Percentiles rank a stretch among this genome's conserved stretches.
These are phyloP conservation scores for Malus fusca DNA, from an alignment of 306 rosid species.

Conservation along the genomic window DNA sequence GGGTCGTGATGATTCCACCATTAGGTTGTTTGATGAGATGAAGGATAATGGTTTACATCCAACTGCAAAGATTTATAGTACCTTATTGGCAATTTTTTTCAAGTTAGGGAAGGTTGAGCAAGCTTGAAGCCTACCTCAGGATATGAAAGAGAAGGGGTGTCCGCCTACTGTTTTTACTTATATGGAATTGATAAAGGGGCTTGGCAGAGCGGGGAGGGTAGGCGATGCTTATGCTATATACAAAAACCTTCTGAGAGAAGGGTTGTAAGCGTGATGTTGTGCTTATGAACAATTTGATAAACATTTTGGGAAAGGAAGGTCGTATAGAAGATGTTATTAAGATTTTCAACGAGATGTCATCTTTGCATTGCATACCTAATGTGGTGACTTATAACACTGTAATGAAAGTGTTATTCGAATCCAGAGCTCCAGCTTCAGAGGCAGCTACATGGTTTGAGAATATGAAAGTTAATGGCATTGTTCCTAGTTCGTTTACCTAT, in stretches of 20 bases:
- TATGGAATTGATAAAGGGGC: conserved; percentile 78
- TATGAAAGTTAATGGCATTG: conserved; percentile 67
- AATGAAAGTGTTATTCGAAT: conserved; percentile 65
- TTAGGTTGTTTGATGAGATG: conserved; percentile 79
- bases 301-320: too few relatives aligned
- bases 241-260: conserved; percentile 49
- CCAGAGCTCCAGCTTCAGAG: conserved; percentile 56
- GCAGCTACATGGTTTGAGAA: conserved; percentile 71
- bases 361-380: too few relatives aligned
- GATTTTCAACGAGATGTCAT: too few relatives aligned
- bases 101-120: conserved; percentile 58
- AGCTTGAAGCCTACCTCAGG: conserved; percentile 52
- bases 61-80: conserved; percentile 68
- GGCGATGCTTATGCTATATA: conserved; percentile 55
- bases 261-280: conserved; percentile 76
- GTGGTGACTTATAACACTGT: conserved; percentile 72
- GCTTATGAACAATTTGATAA: conserved; percentile 62
- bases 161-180: conserved; percentile 70
- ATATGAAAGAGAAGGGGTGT: conserved; percentile 68
- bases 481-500: conserved; percentile 76
- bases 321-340: too few relatives aligned
- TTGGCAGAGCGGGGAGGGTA: conserved; percentile 78
- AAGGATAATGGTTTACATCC: conserved; percentile 82
- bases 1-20: conserved; percentile 58
- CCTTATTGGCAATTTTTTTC: conserved; percentile 54